phyloP scores from a whole-genome alignment of 352 stramenopile species.

The Phytophthora quininea region DNA sequence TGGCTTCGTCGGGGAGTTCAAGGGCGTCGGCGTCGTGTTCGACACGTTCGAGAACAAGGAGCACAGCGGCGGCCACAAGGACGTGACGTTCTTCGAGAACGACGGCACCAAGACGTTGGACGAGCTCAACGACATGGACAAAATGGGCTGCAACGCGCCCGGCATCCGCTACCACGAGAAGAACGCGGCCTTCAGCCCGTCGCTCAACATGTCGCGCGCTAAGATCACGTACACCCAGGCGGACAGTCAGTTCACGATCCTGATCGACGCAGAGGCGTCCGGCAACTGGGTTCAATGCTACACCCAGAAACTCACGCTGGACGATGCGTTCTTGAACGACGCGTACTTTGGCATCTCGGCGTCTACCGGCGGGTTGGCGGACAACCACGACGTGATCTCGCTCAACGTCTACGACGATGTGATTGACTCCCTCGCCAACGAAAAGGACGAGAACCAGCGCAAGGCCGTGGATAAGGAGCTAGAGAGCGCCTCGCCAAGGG shows the following conservation, averaged over 20 bases:
- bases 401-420: conserved; percentile 81
- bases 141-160: conserved; percentile 77
- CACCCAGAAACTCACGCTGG: conserved; percentile 51
- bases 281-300: conserved; percentile 81
- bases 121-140: conserved; percentile 72
- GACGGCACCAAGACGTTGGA: conserved; percentile 79
- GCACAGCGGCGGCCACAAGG: conserved; percentile 78
- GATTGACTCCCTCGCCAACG: conserved; percentile 54
- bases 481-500: conserved; percentile 55
- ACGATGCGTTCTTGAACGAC: conserved; percentile 63
- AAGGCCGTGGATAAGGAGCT: conserved; percentile 56
- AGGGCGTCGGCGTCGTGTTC: conserved; percentile 79
- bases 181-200: conserved; percentile 78
- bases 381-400: conserved; percentile 84
- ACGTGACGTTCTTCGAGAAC: conserved; percentile 85
- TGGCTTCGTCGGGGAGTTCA: conserved; percentile 78
- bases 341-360: conserved; percentile 78
- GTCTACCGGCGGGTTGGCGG: conserved; percentile 78
- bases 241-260: conserved; percentile 68
- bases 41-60: conserved; percentile 89
- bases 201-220: conserved; percentile 79
- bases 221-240: conserved; percentile 75
- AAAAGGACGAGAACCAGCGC: conserved; percentile 69
- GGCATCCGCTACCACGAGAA: conserved; percentile 85
- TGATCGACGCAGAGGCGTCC: conserved; percentile 75